phyloP scores from a whole-genome alignment of 2,329 filamentous ascomycete species.

The Penicillium sp. region DNA sequence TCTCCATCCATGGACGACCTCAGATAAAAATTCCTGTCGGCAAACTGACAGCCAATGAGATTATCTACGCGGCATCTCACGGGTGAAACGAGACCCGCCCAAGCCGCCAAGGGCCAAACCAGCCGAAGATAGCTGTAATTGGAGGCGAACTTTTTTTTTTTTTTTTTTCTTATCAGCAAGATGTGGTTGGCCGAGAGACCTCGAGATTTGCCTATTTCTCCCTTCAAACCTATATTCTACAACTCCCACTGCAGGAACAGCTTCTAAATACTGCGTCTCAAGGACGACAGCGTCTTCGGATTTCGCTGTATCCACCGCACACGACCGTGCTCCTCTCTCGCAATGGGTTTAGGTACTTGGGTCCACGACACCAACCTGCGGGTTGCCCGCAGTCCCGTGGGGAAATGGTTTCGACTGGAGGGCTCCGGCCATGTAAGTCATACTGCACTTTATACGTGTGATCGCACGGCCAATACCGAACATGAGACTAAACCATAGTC shows the following conservation, averaged over 20 bases:
- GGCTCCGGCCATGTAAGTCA: constrained; percentile 72
- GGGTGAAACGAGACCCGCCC: neutral
- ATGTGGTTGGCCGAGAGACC: constrained; percentile 12
- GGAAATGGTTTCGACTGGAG: constrained; percentile 74
- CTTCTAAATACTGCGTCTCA: constrained; percentile 14
- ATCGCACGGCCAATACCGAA: constrained; percentile 4
- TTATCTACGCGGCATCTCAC: neutral
- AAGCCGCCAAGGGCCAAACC: constrained; percentile 15
- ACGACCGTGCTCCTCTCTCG: constrained; percentile 2
- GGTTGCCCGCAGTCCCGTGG: constrained; percentile 64
- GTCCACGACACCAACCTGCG: constrained; percentile 29
- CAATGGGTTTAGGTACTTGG: constrained; percentile 19
- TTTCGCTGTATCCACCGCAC: neutral
- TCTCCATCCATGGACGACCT: constrained; percentile 3
- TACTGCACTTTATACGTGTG: neutral
- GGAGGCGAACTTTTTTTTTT: constrained; percentile 9
- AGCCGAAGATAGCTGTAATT: constrained; percentile 7
- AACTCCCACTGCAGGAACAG: neutral
- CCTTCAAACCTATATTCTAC: neutral
- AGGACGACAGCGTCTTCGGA: constrained; percentile 4
- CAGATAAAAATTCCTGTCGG: constrained; percentile 6
- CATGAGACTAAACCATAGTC: constrained; percentile 1
- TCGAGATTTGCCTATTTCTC: constrained; percentile 5
- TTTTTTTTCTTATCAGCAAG: constrained; percentile 17
- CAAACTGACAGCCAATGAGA: constrained; percentile 13